Percentiles rank a stretch among this genome's conserved stretches.
phyloP scores from a whole-genome alignment of 495 filamentous ascomycete genomes.

The Penicillium egyptiacum region DNA sequence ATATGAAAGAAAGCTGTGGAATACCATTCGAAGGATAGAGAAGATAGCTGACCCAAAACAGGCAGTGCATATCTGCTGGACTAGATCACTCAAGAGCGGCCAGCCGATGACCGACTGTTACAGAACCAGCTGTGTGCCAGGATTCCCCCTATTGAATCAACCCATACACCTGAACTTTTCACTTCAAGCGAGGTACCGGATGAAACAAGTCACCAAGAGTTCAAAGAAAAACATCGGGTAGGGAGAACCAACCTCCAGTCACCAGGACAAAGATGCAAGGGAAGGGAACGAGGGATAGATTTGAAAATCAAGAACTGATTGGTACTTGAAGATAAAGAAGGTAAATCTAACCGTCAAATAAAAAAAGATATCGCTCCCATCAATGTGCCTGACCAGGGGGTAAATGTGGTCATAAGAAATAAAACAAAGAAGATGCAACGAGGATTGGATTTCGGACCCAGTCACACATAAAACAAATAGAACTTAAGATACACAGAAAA shows the following conservation, averaged over 20 bases:
- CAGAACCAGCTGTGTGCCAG: conserved; percentile 9
- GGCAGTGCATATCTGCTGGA: neutral
- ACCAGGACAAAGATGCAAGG: neutral
- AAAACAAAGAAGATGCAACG: conserved; percentile 33
- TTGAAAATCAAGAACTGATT: conserved; percentile 7
- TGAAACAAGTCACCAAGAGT: too few species aligned
- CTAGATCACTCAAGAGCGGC: neutral
- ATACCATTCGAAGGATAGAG: neutral
- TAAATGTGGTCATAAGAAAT: conserved; percentile 8
- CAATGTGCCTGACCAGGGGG: conserved; percentile 10
- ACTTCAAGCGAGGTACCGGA: neutral
- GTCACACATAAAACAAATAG: conserved; percentile 36
- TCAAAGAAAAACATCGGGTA: neutral
- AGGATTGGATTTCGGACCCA: conserved; percentile 30
- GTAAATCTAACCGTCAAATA: conserved; percentile 13
- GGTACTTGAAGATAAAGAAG: conserved; percentile 7
- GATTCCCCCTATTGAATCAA: neutral
- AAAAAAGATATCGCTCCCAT: conserved; percentile 12
- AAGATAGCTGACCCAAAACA: neutral
- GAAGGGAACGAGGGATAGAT: conserved; percentile 17
- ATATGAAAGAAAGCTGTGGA: neutral
- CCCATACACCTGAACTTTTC: neutral
- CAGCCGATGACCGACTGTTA: neutral
- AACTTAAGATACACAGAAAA: conserved; percentile 49
- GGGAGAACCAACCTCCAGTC: neutral